Evolutionary conservation across 352 stramenopile genomes (phyloP).

Genomic region (Elongisporangium prolatum): DNA sequence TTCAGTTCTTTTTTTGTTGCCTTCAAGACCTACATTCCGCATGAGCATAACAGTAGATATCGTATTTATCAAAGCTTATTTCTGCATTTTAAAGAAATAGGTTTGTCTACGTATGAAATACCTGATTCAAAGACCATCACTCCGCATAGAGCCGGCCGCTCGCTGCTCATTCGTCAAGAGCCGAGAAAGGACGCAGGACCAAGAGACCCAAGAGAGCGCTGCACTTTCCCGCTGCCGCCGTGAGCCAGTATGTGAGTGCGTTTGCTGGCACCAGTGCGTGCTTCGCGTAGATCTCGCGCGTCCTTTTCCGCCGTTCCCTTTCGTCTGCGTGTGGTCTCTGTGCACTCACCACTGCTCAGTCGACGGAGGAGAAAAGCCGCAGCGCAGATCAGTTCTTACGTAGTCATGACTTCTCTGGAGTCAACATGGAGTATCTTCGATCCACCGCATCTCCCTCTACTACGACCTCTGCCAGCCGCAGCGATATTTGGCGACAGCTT

Average conservation of each 20-base stretch:
- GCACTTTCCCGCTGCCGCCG: background rate
- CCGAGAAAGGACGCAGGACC: background rate
- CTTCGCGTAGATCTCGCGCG: background rate
- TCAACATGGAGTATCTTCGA: background rate
- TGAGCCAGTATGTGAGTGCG: background rate
- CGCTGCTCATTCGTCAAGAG: background rate
- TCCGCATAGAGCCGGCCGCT: no score
- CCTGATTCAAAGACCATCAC: background rate
- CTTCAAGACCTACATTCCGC: background rate
- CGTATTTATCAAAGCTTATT: background rate
- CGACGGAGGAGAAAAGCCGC: background rate
- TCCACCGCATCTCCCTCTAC: background rate
- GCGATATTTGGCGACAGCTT: background rate
- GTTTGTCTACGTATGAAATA: background rate
- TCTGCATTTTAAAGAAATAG: background rate
- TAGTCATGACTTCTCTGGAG: background rate
- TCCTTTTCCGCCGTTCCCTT: background rate
- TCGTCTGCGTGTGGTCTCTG: background rate
- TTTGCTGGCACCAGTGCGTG: background rate
- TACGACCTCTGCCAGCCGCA: no score
- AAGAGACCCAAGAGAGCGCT: background rate
- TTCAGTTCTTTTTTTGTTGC: background rate
- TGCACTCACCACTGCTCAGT: background rate
- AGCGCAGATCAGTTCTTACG: background rate
- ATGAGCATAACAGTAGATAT: background rate